phyloP scores from a whole-genome alignment of 1,284 basidiomycete species.

The Anthracocystis panici-leucophaei region DNA sequence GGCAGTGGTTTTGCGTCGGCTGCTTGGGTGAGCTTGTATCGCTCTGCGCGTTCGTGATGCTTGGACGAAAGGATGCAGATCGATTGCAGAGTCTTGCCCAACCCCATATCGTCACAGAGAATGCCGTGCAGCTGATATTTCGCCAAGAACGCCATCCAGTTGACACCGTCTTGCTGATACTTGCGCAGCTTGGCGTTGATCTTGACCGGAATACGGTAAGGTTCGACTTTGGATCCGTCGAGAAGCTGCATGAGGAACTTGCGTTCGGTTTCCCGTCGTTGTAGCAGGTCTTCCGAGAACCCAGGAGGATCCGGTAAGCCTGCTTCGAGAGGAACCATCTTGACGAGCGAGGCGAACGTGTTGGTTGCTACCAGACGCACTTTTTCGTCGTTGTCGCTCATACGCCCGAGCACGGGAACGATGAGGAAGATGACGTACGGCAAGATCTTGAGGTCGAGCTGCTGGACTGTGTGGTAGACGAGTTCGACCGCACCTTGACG shows the following conservation, averaged over 20 bases:
- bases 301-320: conserved; percentile 94
- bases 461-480: conserved; percentile 88
- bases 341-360: conserved; percentile 96
- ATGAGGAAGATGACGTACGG: conserved; percentile 98
- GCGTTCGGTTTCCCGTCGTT: conserved; percentile 80
- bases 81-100: conserved; percentile 97
- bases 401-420: conserved; percentile 93
- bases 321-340: conserved; percentile 98
- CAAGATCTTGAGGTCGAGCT: conserved; percentile 90
- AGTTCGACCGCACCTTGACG: conserved; percentile 89
- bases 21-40: conserved; percentile 77
- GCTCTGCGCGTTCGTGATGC: conserved; percentile 85
- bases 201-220: conserved; percentile 85
- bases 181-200: conserved; percentile 95
- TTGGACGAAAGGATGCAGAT: conserved; percentile 97
- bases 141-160: conserved; percentile 97
- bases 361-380: conserved; percentile 92
- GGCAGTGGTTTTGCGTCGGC: conserved; percentile 88
- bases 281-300: conserved; percentile 89
- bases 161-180: conserved; percentile 98
- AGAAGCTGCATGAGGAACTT: conserved; percentile 93
- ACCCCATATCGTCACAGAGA: conserved; percentile 99
- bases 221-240: conserved; percentile 82
- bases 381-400: conserved; percentile 94
- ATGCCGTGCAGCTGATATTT: conserved; percentile 89